A percentile compares a stretch with the other conserved stretches of the same genome.
These are phyloP conservation scores for Botrytis pseudocinerea DNA, from an alignment of 2,329 filamentous ascomycete species.

Conservation along the genomic window DNA sequence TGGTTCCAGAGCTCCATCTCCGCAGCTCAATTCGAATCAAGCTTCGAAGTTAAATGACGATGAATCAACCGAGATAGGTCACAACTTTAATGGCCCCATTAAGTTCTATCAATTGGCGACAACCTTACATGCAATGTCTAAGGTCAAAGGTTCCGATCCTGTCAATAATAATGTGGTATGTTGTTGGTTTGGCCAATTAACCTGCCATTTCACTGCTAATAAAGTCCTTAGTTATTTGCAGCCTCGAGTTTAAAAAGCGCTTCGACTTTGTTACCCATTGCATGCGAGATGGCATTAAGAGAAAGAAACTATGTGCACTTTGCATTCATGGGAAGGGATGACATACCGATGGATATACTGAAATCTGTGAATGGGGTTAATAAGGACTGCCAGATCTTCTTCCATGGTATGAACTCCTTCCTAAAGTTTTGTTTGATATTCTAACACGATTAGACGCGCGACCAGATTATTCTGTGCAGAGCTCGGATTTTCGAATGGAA, in stretches of 20 bases:
- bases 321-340: conserved; percentile 71
- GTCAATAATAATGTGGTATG: conserved; percentile 68
- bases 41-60: conserved; percentile 22
- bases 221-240: conserved; percentile 60
- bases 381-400: conserved; percentile 63
- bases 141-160: conserved; percentile 52
- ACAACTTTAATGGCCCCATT: conserved; percentile 68
- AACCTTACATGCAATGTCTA: conserved; percentile 61
- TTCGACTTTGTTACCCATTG: conserved; percentile 72
- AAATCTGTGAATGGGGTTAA: conserved; percentile 78
- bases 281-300: conserved; percentile 79
- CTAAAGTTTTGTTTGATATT: conserved; percentile 12
- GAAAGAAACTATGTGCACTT: conserved; percentile 78
- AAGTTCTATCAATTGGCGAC: conserved; percentile 64
- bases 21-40: not conserved
- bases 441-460: conserved; percentile 62
- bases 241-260: conserved; percentile 73
- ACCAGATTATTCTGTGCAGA: conserved; percentile 69
- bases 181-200: not conserved
- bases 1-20: conserved; percentile 22
- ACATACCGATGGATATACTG: conserved; percentile 68
- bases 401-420: conserved; percentile 48
- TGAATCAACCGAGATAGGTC: conserved; percentile 38
- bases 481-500: conserved; percentile 69
- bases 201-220: conserved; percentile 21